Evolutionary conservation across 331 rosid genomes (phyloP), one percentile per base, ranked within the genome.

Genomic region (Pyrus hybrid): DNA sequence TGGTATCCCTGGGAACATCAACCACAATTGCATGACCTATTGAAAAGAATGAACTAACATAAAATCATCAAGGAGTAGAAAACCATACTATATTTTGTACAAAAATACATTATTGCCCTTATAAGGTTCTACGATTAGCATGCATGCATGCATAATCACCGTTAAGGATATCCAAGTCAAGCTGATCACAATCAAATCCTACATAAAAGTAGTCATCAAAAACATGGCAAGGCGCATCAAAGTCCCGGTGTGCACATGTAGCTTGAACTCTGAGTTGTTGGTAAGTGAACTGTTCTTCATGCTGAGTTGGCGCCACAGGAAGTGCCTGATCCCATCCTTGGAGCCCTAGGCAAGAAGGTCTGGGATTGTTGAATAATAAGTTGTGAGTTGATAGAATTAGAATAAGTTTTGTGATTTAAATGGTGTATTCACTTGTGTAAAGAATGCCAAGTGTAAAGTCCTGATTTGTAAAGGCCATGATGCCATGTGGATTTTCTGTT

Each of bases 181-280:
- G 97, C 2, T 91, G 61, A 62, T 89, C 91, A 5, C 85, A 87
- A 14, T 91, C 97, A 71, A 91, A 91, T 17, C 97, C 91, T 0
- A 91, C 89, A 67, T 89, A 90, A 8, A 63, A 85, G 78, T 89
- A 91, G 71, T 88, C 81, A 64, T 91, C 91, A 76, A 76, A 85
- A 22, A 89, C 80, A 77, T 91, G 95, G 4, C 95, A 75, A 0
- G 90, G 93, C 5, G 93, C 87, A 62, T 91, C 95, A 26, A 89
- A 1, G 97, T 91, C 3, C 95, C 93, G 5, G 91, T 86, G 81
- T 91, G 97, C 79, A 37, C 77, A 5, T 82, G 79, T 0, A 87
- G 81, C 86, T 82, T 82, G 43, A 91, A 22, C 18, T 51, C 86
- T 0, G 97, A 91, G 79, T 4, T n/a, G 60, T 89, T 91, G 35